Conservation (phyloP, 352 stramenopile species). For the Phytophthora constricta region DNA sequence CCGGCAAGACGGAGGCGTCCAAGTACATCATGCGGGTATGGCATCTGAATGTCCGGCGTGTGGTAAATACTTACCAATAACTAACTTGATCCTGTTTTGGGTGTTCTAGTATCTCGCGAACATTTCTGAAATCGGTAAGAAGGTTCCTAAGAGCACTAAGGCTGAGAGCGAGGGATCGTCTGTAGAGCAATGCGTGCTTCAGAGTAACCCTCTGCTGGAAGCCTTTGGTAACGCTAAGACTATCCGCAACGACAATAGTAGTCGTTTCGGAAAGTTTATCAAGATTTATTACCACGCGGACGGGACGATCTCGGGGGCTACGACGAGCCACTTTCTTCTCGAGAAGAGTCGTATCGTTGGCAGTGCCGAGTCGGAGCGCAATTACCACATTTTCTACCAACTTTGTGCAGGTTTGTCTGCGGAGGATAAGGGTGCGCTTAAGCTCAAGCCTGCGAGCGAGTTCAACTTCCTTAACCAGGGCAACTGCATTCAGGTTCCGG, state of each 20-base stretch:
- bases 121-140: slow-evolving; percentile 90
- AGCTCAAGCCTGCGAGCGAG: slow-evolving; percentile 88
- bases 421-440: slow-evolving; percentile 74
- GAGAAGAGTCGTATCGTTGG: slow-evolving; percentile 98
- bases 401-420: slow-evolving; percentile 86
- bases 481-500: slow-evolving; percentile 92
- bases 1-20: slow-evolving; percentile 89
- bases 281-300: slow-evolving; percentile 94
- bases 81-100: slow-evolving; percentile 14
- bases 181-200: slow-evolving; percentile 91
- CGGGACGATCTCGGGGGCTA: slow-evolving; percentile 92
- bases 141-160: slow-evolving; percentile 72
- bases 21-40: slow-evolving; percentile 92
- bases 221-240: slow-evolving; percentile 95
- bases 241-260: slow-evolving; percentile 96
- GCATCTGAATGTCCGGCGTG: background rate
- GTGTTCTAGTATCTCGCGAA: slow-evolving; percentile 83
- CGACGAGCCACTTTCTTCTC: slow-evolving; percentile 97
- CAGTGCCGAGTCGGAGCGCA: slow-evolving; percentile 94
- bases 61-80: slow-evolving; percentile 1
- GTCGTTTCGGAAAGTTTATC: slow-evolving; percentile 97
- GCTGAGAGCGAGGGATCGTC: slow-evolving; percentile 61
- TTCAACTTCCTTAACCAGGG: slow-evolving; percentile 95
- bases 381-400: slow-evolving; percentile 99
- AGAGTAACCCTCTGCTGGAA: slow-evolving; percentile 93